These are phyloP conservation scores for Oryza coarctata DNA, from an alignment of 176 grass and related monocot genomes.

Conservation along the genomic window DNA sequence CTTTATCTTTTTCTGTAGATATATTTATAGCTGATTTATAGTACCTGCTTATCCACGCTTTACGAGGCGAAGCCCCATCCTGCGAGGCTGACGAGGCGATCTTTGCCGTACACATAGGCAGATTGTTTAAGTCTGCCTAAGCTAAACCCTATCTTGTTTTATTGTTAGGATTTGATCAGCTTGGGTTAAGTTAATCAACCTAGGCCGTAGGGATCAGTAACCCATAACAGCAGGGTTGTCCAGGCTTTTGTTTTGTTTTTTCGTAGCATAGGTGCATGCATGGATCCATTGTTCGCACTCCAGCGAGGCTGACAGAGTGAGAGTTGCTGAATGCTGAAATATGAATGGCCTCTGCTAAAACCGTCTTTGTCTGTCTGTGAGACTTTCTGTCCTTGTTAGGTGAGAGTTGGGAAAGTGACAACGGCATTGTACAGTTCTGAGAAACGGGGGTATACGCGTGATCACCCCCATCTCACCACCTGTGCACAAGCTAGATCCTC, in stretches of 20 bases:
- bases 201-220: slow-evolving; percentile 45
- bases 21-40: too few relatives aligned
- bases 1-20: too few relatives aligned
- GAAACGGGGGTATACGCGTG: too few relatives aligned
- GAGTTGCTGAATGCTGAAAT: background rate
- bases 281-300: background rate
- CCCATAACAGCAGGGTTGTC: slow-evolving; percentile 15
- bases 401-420: background rate
- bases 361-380: background rate
- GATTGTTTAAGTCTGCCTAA: background rate
- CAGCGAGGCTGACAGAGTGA: background rate
- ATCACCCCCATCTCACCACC: background rate
- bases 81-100: slow-evolving; percentile 4
- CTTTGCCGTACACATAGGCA: slow-evolving; percentile 29
- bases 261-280: background rate
- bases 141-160: background rate
- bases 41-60: background rate
- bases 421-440: background rate
- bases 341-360: background rate
- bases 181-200: background rate
- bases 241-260: slow-evolving; percentile 17
- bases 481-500: background rate
- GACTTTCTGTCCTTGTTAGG: background rate
- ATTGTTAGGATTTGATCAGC: background rate
- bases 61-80: background rate